Base-by-base conservation (phyloP, 768 basidiomycete species). In the Phylloporus sp. region DNA sequence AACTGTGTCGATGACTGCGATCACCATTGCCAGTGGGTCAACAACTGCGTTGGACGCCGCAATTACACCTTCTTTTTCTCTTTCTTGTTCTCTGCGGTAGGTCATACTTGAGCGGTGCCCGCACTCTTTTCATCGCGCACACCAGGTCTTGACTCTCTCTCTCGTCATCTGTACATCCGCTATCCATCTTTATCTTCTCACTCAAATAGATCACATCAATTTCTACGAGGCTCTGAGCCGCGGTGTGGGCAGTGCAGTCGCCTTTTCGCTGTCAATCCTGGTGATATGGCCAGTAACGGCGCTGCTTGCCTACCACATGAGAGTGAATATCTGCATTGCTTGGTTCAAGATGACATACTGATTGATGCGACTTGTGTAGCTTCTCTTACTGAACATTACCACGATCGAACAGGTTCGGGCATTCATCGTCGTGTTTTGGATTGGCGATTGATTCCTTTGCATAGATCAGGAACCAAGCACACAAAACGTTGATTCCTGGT, bases 1-100 rank as follows among this genome's bases (percentile, higher is more conserved):
- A 98, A 98, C 62, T 99, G 95, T 60, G 91, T 97, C 14, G 94
- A 97, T 54, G 84, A 85, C 9, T 97, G 94, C 54, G 93, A 95
- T 64, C 89, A 94, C 61, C 90, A 91, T 61, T 89, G 85, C 52
- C 84, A 84, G 61, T 88, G 85, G 86, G 81, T 99, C 17, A 96
- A 97, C 64, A 96, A 92, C 62, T 98, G 96, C 63, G 78, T 99
- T 32, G 96, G 96, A 7, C 80, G 90, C 32, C 83, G 93, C 36
- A 98, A 97, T 64, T 98, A 99, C 64, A 86, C 90, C 15, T 77
- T 83, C n/a, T 99, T 99, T 69, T 83, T 95, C 52, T 81, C 79
- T 0, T 81, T 94, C 54, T 73, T 99, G n/a, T 64, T 84, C 32
- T 79, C 81, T 28, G 78, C 82, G 10, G 87, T 91, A 62, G 61